Evolutionary conservation across 257 asterid genomes (phyloP), one percentile per base, ranked within the genome.

Genomic region (Forsythia suspensa): DNA sequence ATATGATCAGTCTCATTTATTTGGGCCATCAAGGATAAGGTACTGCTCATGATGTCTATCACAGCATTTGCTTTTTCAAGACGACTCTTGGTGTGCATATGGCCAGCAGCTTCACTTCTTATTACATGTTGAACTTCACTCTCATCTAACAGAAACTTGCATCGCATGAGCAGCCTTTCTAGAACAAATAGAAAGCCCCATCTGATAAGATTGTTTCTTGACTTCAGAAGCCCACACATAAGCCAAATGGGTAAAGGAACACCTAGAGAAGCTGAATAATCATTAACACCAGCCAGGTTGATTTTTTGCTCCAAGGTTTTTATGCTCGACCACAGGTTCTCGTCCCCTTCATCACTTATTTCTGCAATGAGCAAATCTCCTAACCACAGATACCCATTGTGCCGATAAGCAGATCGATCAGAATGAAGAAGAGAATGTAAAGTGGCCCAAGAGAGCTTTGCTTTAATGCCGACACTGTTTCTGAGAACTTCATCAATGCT

Each of bases 371-470:
- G 94, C 90, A 96, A 82, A 85, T 96, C 97, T 69, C 97, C 98
- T 88, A 96, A 84, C 99, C 99, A 96, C 82, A 96, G 86, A 81
- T 94, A 90, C 41, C 99, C 98, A 86, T 96, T 91, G 86, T 92
- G 99, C 29, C 98, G 97, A 84, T 91, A 89, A 77, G 87, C 87
- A 42, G 70, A 70, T 77, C 97, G 86, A 80, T 92, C 95, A 74
- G 99, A 96, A 86, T 94, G 99, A 77, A 96, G 97, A 86, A 96
- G 96, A 85, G 99, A 96, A 86, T 96, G 99, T 78, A 96, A 89
- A 77, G 94, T 96, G 82, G 97, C 89, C 98, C 98, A 94, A 48
- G 89, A 87, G 69, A 89, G 90, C 85, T 92, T 91, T 71, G 91
- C 89, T 55, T 90, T 88, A 90, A 86, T 84, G 63, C 91, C 84